Conservation (phyloP, 345 rosid genomes). For the Erodium maritimum region DNA sequence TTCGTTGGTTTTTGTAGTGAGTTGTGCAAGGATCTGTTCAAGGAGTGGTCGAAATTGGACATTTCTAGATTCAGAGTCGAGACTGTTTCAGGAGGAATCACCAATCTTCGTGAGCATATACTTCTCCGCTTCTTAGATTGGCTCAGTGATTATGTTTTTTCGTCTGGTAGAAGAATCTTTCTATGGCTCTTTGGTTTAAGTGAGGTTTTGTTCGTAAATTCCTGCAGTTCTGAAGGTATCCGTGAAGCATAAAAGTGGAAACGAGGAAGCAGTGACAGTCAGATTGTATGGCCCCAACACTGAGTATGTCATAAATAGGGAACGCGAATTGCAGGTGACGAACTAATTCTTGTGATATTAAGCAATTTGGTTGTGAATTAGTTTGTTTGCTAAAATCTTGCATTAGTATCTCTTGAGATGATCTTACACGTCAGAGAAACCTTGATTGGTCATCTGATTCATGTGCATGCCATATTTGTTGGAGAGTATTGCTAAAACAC, state of each 20-base stretch:
- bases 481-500: neutral
- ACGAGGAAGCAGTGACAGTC: slow-evolving; percentile 46
- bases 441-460: too few species aligned
- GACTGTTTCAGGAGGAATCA: slow-evolving; percentile 89
- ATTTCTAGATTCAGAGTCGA: slow-evolving; percentile 55
- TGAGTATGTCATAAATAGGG: slow-evolving; percentile 70
- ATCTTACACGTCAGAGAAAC: neutral
- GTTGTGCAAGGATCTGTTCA: slow-evolving; percentile 77
- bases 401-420: neutral
- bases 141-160: neutral
- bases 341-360: neutral
- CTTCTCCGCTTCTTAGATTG: neutral
- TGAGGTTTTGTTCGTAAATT: slow-evolving; percentile 3
- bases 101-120: slow-evolving; percentile 62
- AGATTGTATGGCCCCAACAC: slow-evolving; percentile 93
- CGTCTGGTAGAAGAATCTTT: neutral
- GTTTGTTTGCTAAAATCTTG: neutral
- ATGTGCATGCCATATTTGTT: too few species aligned
- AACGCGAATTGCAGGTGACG: slow-evolving; percentile 61
- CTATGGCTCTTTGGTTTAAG: neutral
- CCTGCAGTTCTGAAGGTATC: slow-evolving; percentile 74
- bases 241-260: slow-evolving; percentile 51
- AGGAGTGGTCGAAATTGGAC: slow-evolving; percentile 56
- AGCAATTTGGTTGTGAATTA: neutral
- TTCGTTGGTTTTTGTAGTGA: slow-evolving; percentile 25